Evolutionary conservation across 225 moss, liverwort and hornwort genomes (phyloP).

Genomic region (Pseudoscleropodium purum): DNA sequence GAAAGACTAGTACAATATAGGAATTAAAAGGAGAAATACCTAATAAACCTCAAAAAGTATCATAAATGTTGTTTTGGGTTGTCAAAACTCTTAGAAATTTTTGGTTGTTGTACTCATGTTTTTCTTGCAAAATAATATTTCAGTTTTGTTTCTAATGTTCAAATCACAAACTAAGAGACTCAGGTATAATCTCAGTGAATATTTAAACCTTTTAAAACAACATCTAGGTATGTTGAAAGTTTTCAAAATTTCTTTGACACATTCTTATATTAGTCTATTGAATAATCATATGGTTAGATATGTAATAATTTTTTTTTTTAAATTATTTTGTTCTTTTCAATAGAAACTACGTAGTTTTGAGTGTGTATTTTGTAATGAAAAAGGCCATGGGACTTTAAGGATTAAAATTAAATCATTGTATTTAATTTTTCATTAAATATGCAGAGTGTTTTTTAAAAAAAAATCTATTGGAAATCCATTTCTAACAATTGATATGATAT

Average conservation of each 20-base stretch:
- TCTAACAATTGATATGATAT: not conserved
- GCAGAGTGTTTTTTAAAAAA: not conserved
- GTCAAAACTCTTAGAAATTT: not conserved
- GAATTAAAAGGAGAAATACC: too few relatives aligned
- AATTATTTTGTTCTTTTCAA: not conserved
- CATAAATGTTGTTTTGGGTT: not conserved
- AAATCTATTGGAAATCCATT: not conserved
- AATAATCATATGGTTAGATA: not conserved
- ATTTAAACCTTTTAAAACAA: not conserved
- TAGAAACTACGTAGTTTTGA: not conserved
- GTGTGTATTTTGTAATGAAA: not conserved
- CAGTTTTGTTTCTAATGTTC: not conserved
- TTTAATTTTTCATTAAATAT: not conserved
- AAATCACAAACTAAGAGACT: not conserved
- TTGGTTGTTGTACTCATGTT: fast-evolving
- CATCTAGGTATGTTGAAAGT: not conserved
- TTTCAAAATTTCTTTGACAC: fast-evolving
- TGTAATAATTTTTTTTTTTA: not conserved
- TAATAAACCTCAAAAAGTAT: too few relatives aligned
- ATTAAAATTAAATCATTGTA: not conserved
- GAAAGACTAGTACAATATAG: too few relatives aligned
- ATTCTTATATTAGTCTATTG: not conserved
- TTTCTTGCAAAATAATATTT: too few relatives aligned
- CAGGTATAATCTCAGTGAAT: not conserved
- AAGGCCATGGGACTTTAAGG: not conserved